phyloP scores from a whole-genome alignment of 2,329 filamentous ascomycete genomes.

The Arthroderma uncinatum region DNA sequence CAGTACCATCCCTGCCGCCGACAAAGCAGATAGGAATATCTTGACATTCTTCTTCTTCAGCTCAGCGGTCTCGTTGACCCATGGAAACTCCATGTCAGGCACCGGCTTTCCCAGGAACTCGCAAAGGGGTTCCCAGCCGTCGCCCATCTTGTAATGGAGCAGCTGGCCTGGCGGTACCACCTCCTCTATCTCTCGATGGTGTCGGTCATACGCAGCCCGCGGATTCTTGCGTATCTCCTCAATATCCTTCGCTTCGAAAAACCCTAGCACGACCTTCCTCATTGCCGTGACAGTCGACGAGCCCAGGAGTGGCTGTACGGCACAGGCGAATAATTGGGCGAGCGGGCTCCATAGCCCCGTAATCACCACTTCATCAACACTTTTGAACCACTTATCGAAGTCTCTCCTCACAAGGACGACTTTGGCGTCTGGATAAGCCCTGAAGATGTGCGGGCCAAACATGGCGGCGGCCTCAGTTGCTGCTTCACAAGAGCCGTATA shows the following conservation, averaged over 20 bases:
- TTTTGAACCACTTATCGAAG: conserved; percentile 48
- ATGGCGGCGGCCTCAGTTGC: conserved; percentile 41
- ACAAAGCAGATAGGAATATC: background rate
- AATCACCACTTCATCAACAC: background rate
- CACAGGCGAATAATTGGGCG: background rate
- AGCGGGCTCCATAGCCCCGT: background rate
- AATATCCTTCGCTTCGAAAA: background rate
- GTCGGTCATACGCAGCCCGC: background rate
- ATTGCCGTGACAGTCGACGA: background rate
- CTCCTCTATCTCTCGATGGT: background rate
- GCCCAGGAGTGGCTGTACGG: background rate
- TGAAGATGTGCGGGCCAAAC: conserved; percentile 58
- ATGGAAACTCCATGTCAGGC: background rate
- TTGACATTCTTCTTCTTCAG: background rate
- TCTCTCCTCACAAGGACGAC: conserved; percentile 57
- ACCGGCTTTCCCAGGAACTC: background rate
- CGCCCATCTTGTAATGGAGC: background rate
- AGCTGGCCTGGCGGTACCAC: background rate
- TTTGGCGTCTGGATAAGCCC: conserved; percentile 61
- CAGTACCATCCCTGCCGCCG: background rate
- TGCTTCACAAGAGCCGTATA: background rate
- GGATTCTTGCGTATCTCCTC: background rate
- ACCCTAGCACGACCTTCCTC: background rate
- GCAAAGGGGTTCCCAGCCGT: background rate
- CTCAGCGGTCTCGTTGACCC: background rate